Conservation (phyloP, 805 yeast species). For the Pichia californica region DNA sequence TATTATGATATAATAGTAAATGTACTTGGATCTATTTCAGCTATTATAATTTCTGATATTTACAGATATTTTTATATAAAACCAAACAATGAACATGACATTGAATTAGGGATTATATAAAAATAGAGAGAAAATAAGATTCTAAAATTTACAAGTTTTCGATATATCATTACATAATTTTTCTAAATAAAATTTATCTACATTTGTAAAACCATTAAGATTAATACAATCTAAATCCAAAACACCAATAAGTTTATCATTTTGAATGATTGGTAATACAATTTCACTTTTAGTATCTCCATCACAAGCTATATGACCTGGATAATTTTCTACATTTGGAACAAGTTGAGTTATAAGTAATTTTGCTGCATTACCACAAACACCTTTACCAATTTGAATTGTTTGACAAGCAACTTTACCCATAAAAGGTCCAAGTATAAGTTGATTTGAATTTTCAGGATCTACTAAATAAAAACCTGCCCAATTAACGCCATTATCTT, state of each 20-base stretch:
- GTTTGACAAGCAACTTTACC: conserved; percentile 95
- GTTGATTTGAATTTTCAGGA: conserved; percentile 31
- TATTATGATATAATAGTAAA: conserved; percentile 24
- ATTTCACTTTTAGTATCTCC: conserved; percentile 91
- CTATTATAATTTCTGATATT: conserved; percentile 18
- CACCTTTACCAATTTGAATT: conserved; percentile 76
- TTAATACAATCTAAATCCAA: conserved; percentile 78
- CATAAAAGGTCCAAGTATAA: conserved; percentile 87
- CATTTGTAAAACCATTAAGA: conserved; percentile 56
- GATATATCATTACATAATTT: conserved; percentile 47
- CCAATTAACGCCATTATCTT: conserved; percentile 70
- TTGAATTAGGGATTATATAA: neutral
- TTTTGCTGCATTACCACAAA: conserved; percentile 82
- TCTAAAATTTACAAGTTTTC: conserved; percentile 45
- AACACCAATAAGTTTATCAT: conserved; percentile 57
- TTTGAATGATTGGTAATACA: conserved; percentile 66
- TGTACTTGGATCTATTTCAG: conserved; percentile 22
- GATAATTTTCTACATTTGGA: conserved; percentile 66
- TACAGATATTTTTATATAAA: conserved; percentile 3
- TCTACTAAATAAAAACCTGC: conserved; percentile 77
- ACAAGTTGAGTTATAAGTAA: conserved; percentile 62
- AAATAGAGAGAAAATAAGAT: too few species aligned
- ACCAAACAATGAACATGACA: neutral
- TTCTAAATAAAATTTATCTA: conserved; percentile 57
- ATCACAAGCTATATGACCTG: conserved; percentile 96